phyloP scores from a whole-genome alignment of 805 yeast species.

The Candida qinlingensis region DNA sequence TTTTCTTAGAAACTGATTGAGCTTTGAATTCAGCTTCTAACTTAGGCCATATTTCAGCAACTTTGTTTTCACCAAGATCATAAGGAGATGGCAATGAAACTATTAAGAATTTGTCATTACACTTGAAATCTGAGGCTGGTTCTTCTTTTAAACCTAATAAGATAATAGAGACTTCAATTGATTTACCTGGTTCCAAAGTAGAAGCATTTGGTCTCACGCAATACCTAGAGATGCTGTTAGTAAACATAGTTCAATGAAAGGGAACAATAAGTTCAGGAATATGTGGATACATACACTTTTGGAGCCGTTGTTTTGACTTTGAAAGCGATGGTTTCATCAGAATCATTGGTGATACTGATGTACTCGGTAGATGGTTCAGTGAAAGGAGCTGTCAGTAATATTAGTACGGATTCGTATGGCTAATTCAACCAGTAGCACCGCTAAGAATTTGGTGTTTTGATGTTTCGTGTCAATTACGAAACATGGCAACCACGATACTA shows the following conservation, averaged over 20 bases:
- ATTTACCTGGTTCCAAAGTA: conserved; percentile 66
- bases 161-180: conserved; percentile 71
- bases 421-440: too few relatives aligned
- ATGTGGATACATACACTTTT: conserved; percentile 44
- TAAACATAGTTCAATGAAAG: conserved; percentile 4
- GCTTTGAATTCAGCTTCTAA: conserved; percentile 56
- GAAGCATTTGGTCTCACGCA: conserved; percentile 96
- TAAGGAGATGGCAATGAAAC: conserved; percentile 76
- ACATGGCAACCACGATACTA: background rate
- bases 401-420: conserved; percentile 1
- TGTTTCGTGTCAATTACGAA: background rate
- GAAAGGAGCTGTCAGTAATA: conserved; percentile 54
- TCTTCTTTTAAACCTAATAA: conserved; percentile 79
- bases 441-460: too few relatives aligned
- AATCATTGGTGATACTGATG: conserved; percentile 48
- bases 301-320: conserved; percentile 99
- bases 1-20: conserved; percentile 56
- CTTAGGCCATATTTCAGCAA: conserved; percentile 71
- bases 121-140: conserved; percentile 66
- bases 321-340: conserved; percentile 66
- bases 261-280: background rate
- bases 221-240: conserved; percentile 31
- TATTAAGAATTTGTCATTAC: conserved; percentile 89
- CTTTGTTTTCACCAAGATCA: conserved; percentile 47
- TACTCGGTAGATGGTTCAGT: conserved; percentile 63